Base-by-base conservation (phyloP, 805 yeast species). In the Kregervanrija fluxuum region DNA sequence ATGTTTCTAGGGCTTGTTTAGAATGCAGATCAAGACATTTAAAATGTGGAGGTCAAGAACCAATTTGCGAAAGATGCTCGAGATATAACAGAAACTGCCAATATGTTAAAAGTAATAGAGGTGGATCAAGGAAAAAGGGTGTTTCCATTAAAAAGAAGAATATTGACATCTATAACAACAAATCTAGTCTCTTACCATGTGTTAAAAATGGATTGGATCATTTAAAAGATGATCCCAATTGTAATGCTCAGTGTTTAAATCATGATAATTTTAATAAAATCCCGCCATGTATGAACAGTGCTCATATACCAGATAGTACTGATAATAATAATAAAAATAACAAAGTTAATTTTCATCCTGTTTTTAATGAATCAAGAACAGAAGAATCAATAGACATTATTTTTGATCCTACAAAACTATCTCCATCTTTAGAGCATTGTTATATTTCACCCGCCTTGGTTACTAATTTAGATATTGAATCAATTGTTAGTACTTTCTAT, bases 121-220 rank as follows among this genome's bases (percentile, higher is more conserved):
- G 80, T 35, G 80, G 80, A 1, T 69, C 78, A 6, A 57, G 80
- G 38, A 71, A 64, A 49, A 75, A 70, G 51, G 79, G 79, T 12
- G 69, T 69, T 16, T 54, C 53, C 28, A 34, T 43, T 12, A 67
- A 62, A 48, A 63, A 54, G 40, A 53, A 48, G 35, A 8, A 36
- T 43, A 31, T 30, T 28, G 33, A 22, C 28, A 28, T 14, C 17
- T 30, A 11, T 28, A 38, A 37, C 43, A 44, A 35, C n/a, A 42
- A 40, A 16, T 43, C 42, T 31, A 44, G 44, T 41, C 40, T 59
- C 2, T 46, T 63, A 8, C 67, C 67, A 2, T 63, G 68, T 47
- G 65, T 57, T 11, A 53, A 50, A 37, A 56, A 57, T 33, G 55
- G 56, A 2, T 38, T 52, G 11, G 44, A 47, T 3, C 54, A 57